Base-by-base conservation (phyloP, 306 rosid species). In the Cajanus cajan region DNA sequence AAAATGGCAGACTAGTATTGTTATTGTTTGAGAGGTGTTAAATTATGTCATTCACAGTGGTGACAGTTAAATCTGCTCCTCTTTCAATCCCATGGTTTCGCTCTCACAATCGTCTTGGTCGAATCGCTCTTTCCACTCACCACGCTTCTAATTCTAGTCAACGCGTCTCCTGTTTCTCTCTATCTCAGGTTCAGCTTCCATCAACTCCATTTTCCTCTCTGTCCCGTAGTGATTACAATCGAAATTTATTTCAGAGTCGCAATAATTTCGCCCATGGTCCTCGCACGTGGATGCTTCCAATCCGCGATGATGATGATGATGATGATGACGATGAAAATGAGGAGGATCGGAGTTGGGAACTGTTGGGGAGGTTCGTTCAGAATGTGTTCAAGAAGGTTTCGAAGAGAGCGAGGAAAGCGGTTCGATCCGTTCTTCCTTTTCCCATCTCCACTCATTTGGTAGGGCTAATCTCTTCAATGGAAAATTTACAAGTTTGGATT, bases 291-390 rank as follows among this genome's bases (percentile, higher is more conserved):
- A 65, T 82, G 87, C 89, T 82, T 43, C 22, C 92, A 6, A 76
- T 82, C 78, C 51, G 57, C 48, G 92, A 85, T 1, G 93, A 89
- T 0, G 93, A 28, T 28, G 31, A 89, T 0, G 93, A 28, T 28
- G 31, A 28, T 1, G 31, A 86, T 0, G 88, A 85, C 0, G 91
- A 83, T 0, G 86, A 90, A 0, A 87, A 85, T 0, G 96, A 90
- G 5, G 96, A 88, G 57, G 96, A 92, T 67, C 85, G 96, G 78
- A 92, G 94, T 55, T 80, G 90, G 77, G 97, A 92, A 85, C 83
- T 92, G 12, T 67, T 92, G 58, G 84, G 83, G 65, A 90, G 84
- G 82, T 92, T 92, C 80, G 78, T 92, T 43, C 86, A 86, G 81
- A 92, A 86, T 71, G 72, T 92, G 54, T 92, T 90, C 79, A 90